Evolutionary conservation across 441 rosid genomes (phyloP).

Genomic region (Macaranga tanarius): DNA sequence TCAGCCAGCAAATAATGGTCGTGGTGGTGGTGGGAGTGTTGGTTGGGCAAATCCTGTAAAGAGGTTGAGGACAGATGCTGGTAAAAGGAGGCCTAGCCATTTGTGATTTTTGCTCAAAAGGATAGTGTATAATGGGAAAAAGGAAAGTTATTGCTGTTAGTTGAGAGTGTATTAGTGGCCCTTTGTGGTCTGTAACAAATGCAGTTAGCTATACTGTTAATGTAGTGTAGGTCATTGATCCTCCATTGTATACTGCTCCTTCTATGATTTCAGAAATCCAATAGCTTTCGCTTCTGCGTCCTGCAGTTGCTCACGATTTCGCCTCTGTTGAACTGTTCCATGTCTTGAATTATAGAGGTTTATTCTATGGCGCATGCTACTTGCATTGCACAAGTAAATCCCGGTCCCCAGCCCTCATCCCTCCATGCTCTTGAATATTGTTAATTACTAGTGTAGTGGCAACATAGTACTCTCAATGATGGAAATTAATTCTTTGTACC

Average conservation of each 20-base stretch:
- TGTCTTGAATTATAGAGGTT: background rate
- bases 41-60: slow-evolving; percentile 99
- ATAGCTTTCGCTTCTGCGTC: slow-evolving; percentile 27
- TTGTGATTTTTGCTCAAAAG: slow-evolving; percentile 39
- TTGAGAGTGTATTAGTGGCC: slow-evolving; percentile 26
- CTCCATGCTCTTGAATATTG: too few species aligned
- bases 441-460: too few species aligned
- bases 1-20: slow-evolving; percentile 45
- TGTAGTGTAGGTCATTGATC: slow-evolving; percentile 36
- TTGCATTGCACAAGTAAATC: too few species aligned
- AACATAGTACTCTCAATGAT: too few species aligned
- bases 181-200: slow-evolving; percentile 30
- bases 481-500: too few species aligned
- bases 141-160: slow-evolving; percentile 25
- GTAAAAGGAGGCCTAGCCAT: slow-evolving; percentile 93
- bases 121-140: slow-evolving; percentile 26
- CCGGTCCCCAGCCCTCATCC: too few species aligned
- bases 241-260: slow-evolving; percentile 30
- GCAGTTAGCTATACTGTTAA: slow-evolving; percentile 35
- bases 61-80: slow-evolving; percentile 92
- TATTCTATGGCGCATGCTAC: background rate
- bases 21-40: slow-evolving; percentile 50
- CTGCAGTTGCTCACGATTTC: slow-evolving; percentile 21
- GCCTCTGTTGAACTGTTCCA: background rate
- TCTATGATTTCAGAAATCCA: slow-evolving; percentile 28